These are phyloP conservation scores for Suillus fuscotomentosus DNA, from an alignment of 768 basidiomycete genomes.

Conservation along the genomic window DNA sequence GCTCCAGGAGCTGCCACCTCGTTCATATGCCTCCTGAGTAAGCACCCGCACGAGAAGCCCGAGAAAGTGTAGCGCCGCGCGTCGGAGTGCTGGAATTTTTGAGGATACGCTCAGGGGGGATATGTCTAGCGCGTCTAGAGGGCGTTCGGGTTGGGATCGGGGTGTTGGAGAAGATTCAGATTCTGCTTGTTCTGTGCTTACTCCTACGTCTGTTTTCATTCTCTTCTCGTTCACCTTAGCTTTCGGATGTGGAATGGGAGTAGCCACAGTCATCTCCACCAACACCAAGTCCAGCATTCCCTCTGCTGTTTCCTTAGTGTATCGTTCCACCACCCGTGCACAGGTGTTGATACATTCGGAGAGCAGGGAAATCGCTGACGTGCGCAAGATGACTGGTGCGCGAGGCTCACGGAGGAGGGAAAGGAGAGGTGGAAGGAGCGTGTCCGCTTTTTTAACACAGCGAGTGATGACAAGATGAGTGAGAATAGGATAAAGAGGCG, in stretches of 20 bases:
- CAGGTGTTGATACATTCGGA: conserved; percentile 70
- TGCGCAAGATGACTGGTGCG: conserved; percentile 72
- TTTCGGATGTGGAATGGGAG: conserved; percentile 16
- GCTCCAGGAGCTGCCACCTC: conserved; percentile 14
- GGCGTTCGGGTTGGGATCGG: neutral
- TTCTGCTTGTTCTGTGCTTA: conserved; percentile 42
- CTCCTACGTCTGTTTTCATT: conserved; percentile 9
- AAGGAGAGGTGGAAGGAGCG: conserved; percentile 73
- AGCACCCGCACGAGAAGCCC: conserved; percentile 63
- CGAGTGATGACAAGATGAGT: neutral
- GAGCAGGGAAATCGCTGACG: conserved; percentile 68
- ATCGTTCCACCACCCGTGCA: conserved; percentile 59
- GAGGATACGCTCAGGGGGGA: conserved; percentile 33
- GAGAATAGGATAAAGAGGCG: neutral
- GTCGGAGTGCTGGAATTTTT: conserved; percentile 77
- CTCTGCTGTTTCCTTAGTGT: conserved; percentile 57
- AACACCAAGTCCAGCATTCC: conserved; percentile 80
- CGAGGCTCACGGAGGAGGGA: conserved; percentile 53
- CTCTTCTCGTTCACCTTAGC: conserved; percentile 11
- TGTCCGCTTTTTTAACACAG: conserved; percentile 47
- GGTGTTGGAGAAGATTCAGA: conserved; percentile 48
- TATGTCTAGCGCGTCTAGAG: neutral
- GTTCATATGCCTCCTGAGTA: conserved; percentile 49
- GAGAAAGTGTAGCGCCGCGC: conserved; percentile 85
- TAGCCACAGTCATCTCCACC: conserved; percentile 43